Base-by-base conservation (phyloP, 1,284 basidiomycete genomes). In the Puccinia coronata region DNA sequence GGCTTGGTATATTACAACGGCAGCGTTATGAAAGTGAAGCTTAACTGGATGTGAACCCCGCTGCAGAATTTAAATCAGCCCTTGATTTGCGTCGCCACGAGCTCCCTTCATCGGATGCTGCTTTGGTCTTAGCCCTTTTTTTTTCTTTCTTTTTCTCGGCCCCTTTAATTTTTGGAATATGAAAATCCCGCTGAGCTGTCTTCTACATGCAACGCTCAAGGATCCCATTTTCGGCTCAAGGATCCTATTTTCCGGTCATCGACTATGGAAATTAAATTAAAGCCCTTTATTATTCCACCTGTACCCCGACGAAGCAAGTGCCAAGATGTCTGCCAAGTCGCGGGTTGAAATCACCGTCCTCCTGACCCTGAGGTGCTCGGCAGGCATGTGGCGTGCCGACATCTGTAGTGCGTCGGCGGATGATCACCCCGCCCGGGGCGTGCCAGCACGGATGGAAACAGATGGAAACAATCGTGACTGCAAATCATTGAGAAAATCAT, bases 241-340 rank as follows among this genome's bases (percentile, higher is more conserved):
- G n/a, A n/a, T n/a, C n/a, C n/a, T n/a, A n/a, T n/a, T n/a, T n/a
- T n/a, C n/a, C n/a, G n/a, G n/a, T 8, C n/a, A 59, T 59, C 14
- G 9, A 25, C 57, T 59, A n/a, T n/a, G n/a, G n/a, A n/a, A 59
- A 59, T 31, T 59, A 59, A 59, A 59, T 59, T 57, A 57, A 34
- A 59, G 57, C 28, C 4, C 12, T 53, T 59, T 25, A 31, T n/a
- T 14, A 47, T n/a, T n/a, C n/a, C n/a, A n/a, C n/a, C n/a, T n/a
- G n/a, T n/a, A n/a, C n/a, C n/a, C n/a, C n/a, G n/a, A n/a, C n/a
- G n/a, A n/a, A n/a, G n/a, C n/a, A n/a, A n/a, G n/a, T n/a, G n/a
- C n/a, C n/a, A n/a, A n/a, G n/a, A n/a, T n/a, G n/a, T n/a, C 43
- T 47, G 16, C 43, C 16, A 8, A 8, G 9, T 16, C 9, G 43